These are phyloP conservation scores for Boletus reticuloceps DNA, from an alignment of 768 basidiomycete genomes.

Conservation along the genomic window DNA sequence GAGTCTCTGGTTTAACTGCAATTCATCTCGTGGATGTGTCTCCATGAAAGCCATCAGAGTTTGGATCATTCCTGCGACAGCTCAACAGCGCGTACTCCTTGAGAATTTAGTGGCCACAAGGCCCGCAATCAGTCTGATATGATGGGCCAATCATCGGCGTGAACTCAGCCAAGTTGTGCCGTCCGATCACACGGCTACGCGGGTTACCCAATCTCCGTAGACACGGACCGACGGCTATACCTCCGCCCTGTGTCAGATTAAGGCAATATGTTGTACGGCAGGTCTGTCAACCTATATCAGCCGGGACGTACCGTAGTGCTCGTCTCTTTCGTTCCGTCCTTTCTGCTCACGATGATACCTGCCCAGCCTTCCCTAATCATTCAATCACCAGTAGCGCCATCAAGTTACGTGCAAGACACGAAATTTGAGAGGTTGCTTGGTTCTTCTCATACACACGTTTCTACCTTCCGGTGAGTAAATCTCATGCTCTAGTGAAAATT, in stretches of 20 bases:
- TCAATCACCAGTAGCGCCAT: constrained; percentile 18
- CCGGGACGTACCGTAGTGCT: background rate
- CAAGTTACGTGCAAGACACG: constrained; percentile 35
- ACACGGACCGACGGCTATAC: constrained; percentile 5
- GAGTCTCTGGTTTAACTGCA: background rate
- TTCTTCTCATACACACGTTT: constrained; percentile 41
- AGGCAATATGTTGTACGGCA: constrained; percentile 23
- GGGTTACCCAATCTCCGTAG: constrained; percentile 1
- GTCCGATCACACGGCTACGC: constrained; percentile 16
- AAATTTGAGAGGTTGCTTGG: constrained; percentile 12
- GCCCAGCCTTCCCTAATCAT: constrained; percentile 19
- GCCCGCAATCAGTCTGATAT: background rate
- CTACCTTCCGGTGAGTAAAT: constrained; percentile 46
- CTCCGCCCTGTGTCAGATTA: constrained; percentile 17
- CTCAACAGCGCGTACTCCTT: background rate
- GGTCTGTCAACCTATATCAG: constrained; percentile 20
- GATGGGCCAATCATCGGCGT: background rate
- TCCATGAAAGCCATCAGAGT: background rate
- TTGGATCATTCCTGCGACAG: background rate
- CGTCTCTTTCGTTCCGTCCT: background rate
- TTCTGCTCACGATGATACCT: constrained; percentile 16
- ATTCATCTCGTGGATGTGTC: background rate
- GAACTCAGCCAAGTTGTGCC: background rate
- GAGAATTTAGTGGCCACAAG: background rate
- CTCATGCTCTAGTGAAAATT: background rate